These are phyloP conservation scores for Tothia fuscella DNA, from an alignment of 2,329 filamentous ascomycete species.

Conservation along the genomic window DNA sequence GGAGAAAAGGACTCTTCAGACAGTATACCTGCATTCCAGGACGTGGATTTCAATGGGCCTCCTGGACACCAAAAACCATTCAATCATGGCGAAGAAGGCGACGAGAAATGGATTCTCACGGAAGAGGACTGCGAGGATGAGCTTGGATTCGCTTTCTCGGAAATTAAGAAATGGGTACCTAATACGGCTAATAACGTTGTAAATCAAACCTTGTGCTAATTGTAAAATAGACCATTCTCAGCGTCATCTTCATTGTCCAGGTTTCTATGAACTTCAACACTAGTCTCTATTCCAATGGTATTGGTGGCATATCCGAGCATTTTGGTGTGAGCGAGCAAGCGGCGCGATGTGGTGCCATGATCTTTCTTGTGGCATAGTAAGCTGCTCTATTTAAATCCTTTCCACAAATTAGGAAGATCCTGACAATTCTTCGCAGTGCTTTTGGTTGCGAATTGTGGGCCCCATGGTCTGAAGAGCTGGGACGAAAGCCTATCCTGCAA, in stretches of 20 bases:
- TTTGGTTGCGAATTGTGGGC: conserved; percentile 42
- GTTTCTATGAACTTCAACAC: conserved; percentile 46
- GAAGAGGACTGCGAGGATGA: conserved; percentile 53
- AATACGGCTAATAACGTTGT: background rate
- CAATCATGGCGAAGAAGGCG: background rate
- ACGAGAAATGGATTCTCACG: conserved; percentile 29
- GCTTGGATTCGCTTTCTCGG: conserved; percentile 50
- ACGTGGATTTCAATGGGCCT: too few relatives aligned
- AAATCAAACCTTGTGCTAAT: background rate
- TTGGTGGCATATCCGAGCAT: conserved; percentile 31
- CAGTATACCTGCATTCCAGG: too few relatives aligned
- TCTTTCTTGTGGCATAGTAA: conserved; percentile 42
- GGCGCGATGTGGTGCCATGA: conserved; percentile 36
- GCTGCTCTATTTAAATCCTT: too few relatives aligned
- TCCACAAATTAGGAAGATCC: too few relatives aligned
- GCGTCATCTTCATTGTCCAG: conserved; percentile 41
- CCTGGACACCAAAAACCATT: too few relatives aligned
- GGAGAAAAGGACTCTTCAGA: too few relatives aligned
- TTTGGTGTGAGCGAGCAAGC: conserved; percentile 36
- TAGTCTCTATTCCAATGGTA: conserved; percentile 37
- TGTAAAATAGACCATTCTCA: conserved; percentile 38
- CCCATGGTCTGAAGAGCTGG: conserved; percentile 43
- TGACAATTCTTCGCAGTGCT: too few relatives aligned
- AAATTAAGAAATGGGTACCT: conserved; percentile 59
- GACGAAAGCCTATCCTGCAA: conserved; percentile 41